Evolutionary conservation across 306 rosid genomes (phyloP), one percentile per base, ranked within the genome.

Genomic region (Rosa chinensis): DNA sequence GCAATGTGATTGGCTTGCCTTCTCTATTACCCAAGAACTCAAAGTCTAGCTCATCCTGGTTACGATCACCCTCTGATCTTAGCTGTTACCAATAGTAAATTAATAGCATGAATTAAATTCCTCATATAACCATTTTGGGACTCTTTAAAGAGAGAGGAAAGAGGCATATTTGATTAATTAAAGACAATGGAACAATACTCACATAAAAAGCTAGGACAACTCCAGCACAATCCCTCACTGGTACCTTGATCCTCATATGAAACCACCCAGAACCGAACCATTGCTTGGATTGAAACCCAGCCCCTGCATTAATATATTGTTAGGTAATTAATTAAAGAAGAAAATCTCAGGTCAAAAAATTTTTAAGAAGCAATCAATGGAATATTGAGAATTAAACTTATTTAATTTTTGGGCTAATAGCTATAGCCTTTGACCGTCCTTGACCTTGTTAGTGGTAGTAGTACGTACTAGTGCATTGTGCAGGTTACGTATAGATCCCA

Each of bases 11-110:
- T 39, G 86, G 89, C 45, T 77, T 79, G 40, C 92, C 91, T 77
- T 79, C 77, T 61, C 47, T 72, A 5, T 85, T 86, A 1, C 97
- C 97, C 87, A 91, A 70, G 81, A 89, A 88, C 82, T 91, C 97
- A 23, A 85, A 86, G 80, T 89, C 94, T 45, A 91, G 55, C 85
- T 89, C 94, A 13, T 91, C 92, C 8, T 73, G 92, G 5, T 2
- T 10, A 10, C 8, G 4, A 3, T 47, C 8, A 1, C 83, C 86
- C 10, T 81, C 21, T 43, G 96, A 87, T 23, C 32, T 79, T 32
- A 90, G 53, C 95, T 88, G 76, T 79, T 76, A 3, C 18, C 0
- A 47, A 23, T 37, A 9, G 0, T 9, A 64, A 42, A 56, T 66
- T 66, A 40, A 16, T 10, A 52, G 20, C 10, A 39, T 20, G 35